A percentile compares a stretch with the other conserved stretches of the same genome.
phyloP scores from a whole-genome alignment of 495 filamentous ascomycete species.

The Aspergillus cavernicola region DNA sequence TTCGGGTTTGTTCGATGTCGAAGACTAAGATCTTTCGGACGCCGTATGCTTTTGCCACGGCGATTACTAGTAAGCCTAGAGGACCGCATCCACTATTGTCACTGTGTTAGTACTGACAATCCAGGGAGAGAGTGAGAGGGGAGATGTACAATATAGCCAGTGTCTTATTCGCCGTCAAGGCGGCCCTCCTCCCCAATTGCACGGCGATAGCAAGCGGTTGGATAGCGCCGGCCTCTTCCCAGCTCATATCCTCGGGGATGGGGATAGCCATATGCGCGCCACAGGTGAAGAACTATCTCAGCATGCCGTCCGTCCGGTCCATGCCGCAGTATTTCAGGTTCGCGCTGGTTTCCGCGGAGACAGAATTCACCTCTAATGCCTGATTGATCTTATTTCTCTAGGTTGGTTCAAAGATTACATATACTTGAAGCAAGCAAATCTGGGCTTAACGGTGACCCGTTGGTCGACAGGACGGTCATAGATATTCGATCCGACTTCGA shows the following conservation, averaged over 20 bases:
- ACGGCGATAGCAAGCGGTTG: conserved; percentile 3
- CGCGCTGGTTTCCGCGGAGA: not conserved
- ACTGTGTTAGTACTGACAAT: not conserved
- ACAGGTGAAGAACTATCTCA: not conserved
- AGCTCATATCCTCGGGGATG: not conserved
- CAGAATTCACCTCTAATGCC: not conserved
- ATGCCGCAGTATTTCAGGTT: not conserved
- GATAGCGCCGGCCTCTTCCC: conserved; percentile 3
- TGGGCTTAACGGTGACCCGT: not conserved
- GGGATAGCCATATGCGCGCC: not conserved
- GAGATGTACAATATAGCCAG: not conserved
- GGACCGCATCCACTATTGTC: not conserved
- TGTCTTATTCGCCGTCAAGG: not conserved
- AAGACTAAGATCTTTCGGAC: conserved; percentile 1
- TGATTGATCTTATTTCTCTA: too few relatives aligned
- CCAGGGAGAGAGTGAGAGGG: too few relatives aligned
- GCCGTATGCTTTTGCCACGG: not conserved
- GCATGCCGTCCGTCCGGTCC: not conserved
- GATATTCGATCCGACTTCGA: not conserved
- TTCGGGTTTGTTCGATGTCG: not conserved
- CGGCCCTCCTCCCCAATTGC: not conserved
- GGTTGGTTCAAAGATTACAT: not conserved
- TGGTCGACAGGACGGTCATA: not conserved
- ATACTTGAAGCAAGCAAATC: not conserved
- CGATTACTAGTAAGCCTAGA: not conserved